Conservation (phyloP, 306 rosid species). For the Gillenia trifoliata region DNA sequence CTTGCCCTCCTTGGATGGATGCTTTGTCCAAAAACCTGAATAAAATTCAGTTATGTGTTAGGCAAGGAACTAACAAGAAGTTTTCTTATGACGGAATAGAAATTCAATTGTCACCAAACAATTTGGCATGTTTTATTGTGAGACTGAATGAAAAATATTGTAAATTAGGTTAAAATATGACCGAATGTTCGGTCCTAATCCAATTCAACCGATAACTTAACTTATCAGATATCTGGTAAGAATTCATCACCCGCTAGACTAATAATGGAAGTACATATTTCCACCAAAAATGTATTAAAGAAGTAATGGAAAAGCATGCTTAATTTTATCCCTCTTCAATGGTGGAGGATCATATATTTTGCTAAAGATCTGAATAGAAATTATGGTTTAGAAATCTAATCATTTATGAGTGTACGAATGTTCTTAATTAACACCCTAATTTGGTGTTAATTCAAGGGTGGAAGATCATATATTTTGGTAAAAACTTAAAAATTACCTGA, state of each 20-base stretch:
- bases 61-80: background rate
- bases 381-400: too few species aligned
- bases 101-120: background rate
- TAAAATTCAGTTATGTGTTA: background rate
- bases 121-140: background rate
- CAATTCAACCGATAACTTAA: background rate
- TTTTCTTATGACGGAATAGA: background rate
- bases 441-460: too few species aligned
- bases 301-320: too few species aligned
- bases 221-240: background rate
- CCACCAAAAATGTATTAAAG: too few species aligned
- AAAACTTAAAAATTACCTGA: constrained; percentile 34
- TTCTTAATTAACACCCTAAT: too few species aligned
- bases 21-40: constrained; percentile 89
- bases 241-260: too few species aligned
- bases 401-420: too few species aligned
- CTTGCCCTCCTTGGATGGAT: constrained; percentile 44
- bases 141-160: background rate
- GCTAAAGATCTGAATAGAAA: too few species aligned
- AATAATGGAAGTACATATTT: too few species aligned
- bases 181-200: too few species aligned
- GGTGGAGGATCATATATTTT: background rate
- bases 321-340: background rate
- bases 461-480: background rate
- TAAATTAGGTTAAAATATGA: background rate